Evolutionary conservation across 2,329 filamentous ascomycete species (phyloP), one percentile per base, ranked within the genome.

Genomic region (Cladophialophora bantiana): DNA sequence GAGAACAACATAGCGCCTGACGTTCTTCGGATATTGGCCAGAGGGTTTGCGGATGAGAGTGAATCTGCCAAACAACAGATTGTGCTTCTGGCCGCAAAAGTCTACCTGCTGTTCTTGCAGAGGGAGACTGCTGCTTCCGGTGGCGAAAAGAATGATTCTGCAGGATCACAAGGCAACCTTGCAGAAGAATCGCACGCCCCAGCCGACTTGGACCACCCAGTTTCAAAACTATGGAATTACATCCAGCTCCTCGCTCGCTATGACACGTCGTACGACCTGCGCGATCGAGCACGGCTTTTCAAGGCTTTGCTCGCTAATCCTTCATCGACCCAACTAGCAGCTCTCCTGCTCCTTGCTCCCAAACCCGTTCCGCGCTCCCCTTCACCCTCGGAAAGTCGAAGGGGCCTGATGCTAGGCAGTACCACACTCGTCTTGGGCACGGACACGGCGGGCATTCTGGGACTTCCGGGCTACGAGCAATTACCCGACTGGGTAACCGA

Each of bases 1-100:
- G 89, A 94, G 67, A 89, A 95, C 76, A 96, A 96, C 74, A 94
- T 99, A 68, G 95, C 95, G 0, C 89, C 94, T 0, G 95, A 99
- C 74, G 93, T 98, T 6, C 82, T 98, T 38, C 88, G 95, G 7
- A 94, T 98, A 52, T 81, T 99, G 2, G 86, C 93, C 53, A 94
- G 93, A 77, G 90, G 89, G 18, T 99, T 98, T 75, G 83, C 89
- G 1, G 88, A 89, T 68, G 95, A 99, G 79, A 89, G 89, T 1
- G 93, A 97, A 75, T 84, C 89, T 34, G 93, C 93, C 12, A 97
- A 96, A 77, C 85, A 93, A 66, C 95, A 99, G 77, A 96, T 98
- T 70, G 85, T 99, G 15, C 84, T 99, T 0, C 84, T 99, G 2
- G 95, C 92, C 6, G 94, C 95, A n/a, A 98, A 98, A 76, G 93